Evolutionary conservation across 768 basidiomycete species (phyloP).

Genomic region (Pisolithus albus): DNA sequence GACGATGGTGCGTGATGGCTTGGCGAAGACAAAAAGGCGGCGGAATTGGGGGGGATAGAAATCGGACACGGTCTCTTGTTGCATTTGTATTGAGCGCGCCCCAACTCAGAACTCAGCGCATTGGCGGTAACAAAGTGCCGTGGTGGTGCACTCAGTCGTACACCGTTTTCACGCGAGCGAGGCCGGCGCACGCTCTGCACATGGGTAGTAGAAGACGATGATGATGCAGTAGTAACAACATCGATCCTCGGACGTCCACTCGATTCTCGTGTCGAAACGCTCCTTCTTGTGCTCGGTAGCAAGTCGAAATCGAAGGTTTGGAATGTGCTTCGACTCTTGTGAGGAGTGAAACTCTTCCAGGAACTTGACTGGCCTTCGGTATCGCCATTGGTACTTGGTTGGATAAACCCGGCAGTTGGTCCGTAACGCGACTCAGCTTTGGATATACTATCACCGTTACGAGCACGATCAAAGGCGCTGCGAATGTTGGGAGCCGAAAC

Average conservation of each 20-base stretch:
- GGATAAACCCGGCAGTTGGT: slow-evolving; percentile 26
- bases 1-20: neutral
- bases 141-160: neutral
- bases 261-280: neutral
- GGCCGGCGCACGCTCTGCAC: neutral
- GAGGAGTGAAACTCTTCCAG: slow-evolving; percentile 1
- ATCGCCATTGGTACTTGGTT: slow-evolving; percentile 8
- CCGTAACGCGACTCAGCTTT: slow-evolving; percentile 11
- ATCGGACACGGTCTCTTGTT: slow-evolving; percentile 9
- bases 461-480: slow-evolving; percentile 3
- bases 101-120: slow-evolving; percentile 6
- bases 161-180: neutral
- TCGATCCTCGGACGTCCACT: neutral
- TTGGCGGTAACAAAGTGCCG: neutral
- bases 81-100: slow-evolving; percentile 27
- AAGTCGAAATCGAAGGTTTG: slow-evolving; percentile 25
- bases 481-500: neutral
- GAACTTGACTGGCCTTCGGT: slow-evolving; percentile 1
- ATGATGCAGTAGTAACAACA: neutral
- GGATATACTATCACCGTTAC: neutral
- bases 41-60: neutral
- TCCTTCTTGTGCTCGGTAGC: slow-evolving; percentile 8
- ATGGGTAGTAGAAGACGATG: neutral
- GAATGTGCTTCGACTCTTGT: slow-evolving; percentile 8
- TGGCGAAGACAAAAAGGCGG: neutral